Conservation (phyloP, 2,329 filamentous ascomycete species). For the Fusarium virguliforme region DNA sequence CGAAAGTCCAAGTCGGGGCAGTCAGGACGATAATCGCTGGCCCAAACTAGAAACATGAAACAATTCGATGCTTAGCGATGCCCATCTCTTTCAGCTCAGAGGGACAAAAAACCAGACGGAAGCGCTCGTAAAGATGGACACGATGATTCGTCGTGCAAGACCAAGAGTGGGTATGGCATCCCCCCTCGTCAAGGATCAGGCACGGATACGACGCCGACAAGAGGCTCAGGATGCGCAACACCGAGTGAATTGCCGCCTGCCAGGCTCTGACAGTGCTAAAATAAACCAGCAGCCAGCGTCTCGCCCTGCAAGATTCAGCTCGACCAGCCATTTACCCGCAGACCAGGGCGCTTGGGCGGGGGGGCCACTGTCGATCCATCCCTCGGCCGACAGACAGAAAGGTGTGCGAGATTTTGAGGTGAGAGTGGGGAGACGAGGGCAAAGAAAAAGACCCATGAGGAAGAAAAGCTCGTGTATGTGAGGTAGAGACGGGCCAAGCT, state of each 20-base stretch:
- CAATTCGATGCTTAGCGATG: not conserved
- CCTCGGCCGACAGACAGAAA: not conserved
- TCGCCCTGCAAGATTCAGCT: constrained; percentile 9
- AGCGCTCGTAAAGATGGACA: not conserved
- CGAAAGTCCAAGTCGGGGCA: not conserved
- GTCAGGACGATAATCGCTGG: not conserved
- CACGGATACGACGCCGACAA: constrained; percentile 6
- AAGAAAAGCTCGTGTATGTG: constrained; percentile 7
- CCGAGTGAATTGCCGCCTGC: constrained; percentile 5
- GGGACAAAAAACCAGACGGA: not conserved
- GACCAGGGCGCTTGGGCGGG: not conserved
- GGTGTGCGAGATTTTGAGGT: constrained; percentile 1
- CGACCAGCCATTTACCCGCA: constrained; percentile 7
- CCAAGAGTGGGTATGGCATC: not conserved
- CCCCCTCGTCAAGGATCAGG: constrained; percentile 6
- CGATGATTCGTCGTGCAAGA: not conserved
- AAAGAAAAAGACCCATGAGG: not conserved
- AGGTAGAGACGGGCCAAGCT: constrained; percentile 2
- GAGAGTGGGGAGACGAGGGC: constrained; percentile 12
- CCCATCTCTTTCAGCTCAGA: constrained; percentile 5
- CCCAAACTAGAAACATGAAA: not conserved
- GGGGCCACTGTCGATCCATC: not conserved
- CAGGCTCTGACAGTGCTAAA: not conserved
- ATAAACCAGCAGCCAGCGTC: not conserved
- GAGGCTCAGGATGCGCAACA: constrained; percentile 8